Evolutionary conservation across 495 filamentous ascomycete species (phyloP).

Genomic region (Tuber magnatum): DNA sequence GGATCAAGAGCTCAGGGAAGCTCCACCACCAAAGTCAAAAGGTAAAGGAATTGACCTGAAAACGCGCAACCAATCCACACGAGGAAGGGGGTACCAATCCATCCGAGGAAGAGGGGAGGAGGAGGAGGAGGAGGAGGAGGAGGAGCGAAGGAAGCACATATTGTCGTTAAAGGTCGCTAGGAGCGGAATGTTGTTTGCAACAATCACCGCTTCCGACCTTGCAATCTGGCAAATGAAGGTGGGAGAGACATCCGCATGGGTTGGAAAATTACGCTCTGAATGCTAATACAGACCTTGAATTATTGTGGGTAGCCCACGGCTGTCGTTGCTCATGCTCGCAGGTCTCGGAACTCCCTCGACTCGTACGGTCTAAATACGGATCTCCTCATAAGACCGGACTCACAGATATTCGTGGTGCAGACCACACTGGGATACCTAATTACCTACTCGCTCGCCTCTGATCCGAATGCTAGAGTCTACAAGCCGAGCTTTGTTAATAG

Average conservation of each 20-base stretch:
- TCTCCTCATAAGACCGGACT: slow-evolving; percentile 83
- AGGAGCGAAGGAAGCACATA: slow-evolving; percentile 53
- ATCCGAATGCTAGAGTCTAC: slow-evolving; percentile 74
- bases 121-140: slow-evolving; percentile 36
- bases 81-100: slow-evolving; percentile 24
- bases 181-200: slow-evolving; percentile 78
- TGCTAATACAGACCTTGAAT: slow-evolving; percentile 13
- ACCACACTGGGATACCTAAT: slow-evolving; percentile 82
- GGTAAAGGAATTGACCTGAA: slow-evolving; percentile 25
- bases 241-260: slow-evolving; percentile 44
- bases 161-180: slow-evolving; percentile 70
- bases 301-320: slow-evolving; percentile 66
- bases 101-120: slow-evolving; percentile 22
- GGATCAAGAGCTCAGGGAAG: slow-evolving; percentile 30
- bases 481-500: slow-evolving; percentile 64
- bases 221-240: slow-evolving; percentile 95
- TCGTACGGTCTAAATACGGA: slow-evolving; percentile 80
- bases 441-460: slow-evolving; percentile 85
- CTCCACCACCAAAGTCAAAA: slow-evolving; percentile 24
- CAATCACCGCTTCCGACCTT: slow-evolving; percentile 72
- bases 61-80: slow-evolving; percentile 34
- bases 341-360: slow-evolving; percentile 67
- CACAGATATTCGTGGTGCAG: slow-evolving; percentile 84
- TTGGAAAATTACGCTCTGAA: slow-evolving; percentile 11
- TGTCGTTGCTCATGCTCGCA: slow-evolving; percentile 73